phyloP scores from a whole-genome alignment of 2,329 filamentous ascomycete genomes.

The Pseudocercospora fijiensis region DNA sequence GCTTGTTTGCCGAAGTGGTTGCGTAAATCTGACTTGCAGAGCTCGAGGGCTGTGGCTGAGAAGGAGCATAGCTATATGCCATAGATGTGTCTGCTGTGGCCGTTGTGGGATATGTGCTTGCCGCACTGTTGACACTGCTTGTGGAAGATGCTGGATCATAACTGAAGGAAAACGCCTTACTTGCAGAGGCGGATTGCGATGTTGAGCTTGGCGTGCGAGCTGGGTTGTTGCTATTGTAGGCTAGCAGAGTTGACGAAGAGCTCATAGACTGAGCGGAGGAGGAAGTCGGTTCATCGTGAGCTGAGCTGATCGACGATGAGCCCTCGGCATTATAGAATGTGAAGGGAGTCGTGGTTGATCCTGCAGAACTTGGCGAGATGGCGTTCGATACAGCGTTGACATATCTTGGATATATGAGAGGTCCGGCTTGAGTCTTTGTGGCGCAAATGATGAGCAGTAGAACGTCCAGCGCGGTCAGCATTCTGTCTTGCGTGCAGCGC shows the following conservation, averaged over 20 bases:
- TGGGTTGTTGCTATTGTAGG: not conserved
- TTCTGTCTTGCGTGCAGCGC: slow-evolving; percentile 4
- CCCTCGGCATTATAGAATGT: not conserved
- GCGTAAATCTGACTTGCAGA: not conserved
- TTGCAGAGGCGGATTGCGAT: slow-evolving; percentile 4
- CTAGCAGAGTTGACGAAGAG: not conserved
- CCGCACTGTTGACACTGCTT: not conserved
- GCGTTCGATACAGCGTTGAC: slow-evolving; percentile 18
- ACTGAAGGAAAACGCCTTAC: slow-evolving; percentile 8
- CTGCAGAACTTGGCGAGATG: not conserved
- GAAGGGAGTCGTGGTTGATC: slow-evolving; percentile 1
- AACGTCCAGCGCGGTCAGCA: slow-evolving; percentile 15
- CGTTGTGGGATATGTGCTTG: slow-evolving; percentile 2
- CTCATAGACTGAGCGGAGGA: not conserved
- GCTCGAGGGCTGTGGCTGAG: not conserved
- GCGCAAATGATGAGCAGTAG: slow-evolving; percentile 21
- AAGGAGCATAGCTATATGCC: slow-evolving; percentile 11
- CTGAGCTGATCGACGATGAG: not conserved
- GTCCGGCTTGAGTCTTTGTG: slow-evolving; percentile 13
- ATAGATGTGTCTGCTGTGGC: not conserved
- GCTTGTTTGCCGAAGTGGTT: not conserved
- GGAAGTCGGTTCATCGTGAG: not conserved
- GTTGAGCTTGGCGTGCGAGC: not conserved
- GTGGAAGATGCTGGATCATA: slow-evolving; percentile 4
- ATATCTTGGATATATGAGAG: slow-evolving; percentile 21